phyloP scores from a whole-genome alignment of 371 early-diverging fungal genomes.

The Actinomortierella ambigua region DNA sequence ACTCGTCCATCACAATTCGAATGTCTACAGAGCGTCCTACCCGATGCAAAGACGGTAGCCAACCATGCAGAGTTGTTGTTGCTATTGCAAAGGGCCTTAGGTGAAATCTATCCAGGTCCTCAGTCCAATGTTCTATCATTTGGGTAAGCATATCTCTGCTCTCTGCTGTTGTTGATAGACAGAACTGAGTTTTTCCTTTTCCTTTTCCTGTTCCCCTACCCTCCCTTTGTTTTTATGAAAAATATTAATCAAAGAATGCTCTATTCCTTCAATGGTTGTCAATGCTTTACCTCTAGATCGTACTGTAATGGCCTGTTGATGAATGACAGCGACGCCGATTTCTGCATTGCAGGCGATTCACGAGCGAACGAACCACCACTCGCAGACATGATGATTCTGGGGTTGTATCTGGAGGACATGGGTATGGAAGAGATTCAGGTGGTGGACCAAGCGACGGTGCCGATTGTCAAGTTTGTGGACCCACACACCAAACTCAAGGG shows the following conservation, averaged over 20 bases:
- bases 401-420: conserved; percentile 5
- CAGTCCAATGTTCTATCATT: not conserved
- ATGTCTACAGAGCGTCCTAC: no score
- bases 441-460: conserved; percentile 26
- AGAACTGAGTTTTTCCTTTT: not conserved
- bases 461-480: conserved; percentile 40
- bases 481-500: conserved; percentile 27
- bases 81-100: no score
- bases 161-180: not conserved
- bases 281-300: conserved; percentile 14
- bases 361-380: conserved; percentile 13
- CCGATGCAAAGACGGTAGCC: no score
- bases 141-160: conserved; percentile 8
- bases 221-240: not conserved
- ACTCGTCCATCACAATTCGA: no score
- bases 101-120: no score
- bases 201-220: not conserved
- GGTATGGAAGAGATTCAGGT: conserved; percentile 15
- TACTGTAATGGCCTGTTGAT: conserved; percentile 27
- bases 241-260: conserved; percentile 1
- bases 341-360: conserved; percentile 28
- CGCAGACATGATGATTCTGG: conserved; percentile 24
- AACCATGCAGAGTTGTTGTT: no score
- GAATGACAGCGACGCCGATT: conserved; percentile 32
- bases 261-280: no score